Percentiles rank a stretch among this genome's conserved stretches.
Evolutionary conservation across 2,329 filamentous ascomycete species (phyloP).

Genomic region (Gaeumannomyces sp.): DNA sequence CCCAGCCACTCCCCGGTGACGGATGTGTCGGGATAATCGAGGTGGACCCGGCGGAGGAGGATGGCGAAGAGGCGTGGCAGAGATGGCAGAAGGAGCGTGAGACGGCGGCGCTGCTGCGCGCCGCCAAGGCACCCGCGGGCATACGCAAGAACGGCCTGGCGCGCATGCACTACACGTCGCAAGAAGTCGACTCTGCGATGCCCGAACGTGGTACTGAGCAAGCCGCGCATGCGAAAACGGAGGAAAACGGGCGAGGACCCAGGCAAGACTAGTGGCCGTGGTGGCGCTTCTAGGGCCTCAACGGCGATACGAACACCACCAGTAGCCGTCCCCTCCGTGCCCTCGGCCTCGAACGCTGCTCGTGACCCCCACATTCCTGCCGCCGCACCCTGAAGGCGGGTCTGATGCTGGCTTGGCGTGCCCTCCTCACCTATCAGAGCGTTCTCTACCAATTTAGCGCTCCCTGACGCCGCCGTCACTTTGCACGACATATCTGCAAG

Average conservation of each 20-base stretch:
- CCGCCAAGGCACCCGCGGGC: background rate
- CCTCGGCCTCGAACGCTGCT: background rate
- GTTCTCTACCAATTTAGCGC: too few species aligned
- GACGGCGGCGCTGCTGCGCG: too few species aligned
- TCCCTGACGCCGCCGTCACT: too few species aligned
- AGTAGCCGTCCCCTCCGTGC: too few species aligned
- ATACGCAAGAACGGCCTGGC: constrained; percentile 1
- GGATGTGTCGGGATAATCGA: background rate
- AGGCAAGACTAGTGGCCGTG: too few species aligned
- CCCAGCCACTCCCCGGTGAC: too few species aligned
- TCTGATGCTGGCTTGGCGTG: too few species aligned
- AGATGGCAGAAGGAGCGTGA: background rate
- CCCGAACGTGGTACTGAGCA: constrained; percentile 25
- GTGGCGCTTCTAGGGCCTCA: too few species aligned
- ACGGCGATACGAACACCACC: too few species aligned
- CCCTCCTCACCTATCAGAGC: too few species aligned
- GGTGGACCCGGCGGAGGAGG: background rate
- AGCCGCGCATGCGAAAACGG: constrained; percentile 29
- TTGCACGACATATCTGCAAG: background rate
- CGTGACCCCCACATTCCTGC: background rate
- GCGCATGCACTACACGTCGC: constrained; percentile 13
- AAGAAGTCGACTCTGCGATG: constrained; percentile 26
- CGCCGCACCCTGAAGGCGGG: too few species aligned
- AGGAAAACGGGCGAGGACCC: constrained; percentile 9
- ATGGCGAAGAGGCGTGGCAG: background rate